Percentiles rank a stretch among this genome's conserved stretches.
Evolutionary conservation across 2,329 filamentous ascomycete genomes (phyloP).

Genomic region (Monilinia laxa): DNA sequence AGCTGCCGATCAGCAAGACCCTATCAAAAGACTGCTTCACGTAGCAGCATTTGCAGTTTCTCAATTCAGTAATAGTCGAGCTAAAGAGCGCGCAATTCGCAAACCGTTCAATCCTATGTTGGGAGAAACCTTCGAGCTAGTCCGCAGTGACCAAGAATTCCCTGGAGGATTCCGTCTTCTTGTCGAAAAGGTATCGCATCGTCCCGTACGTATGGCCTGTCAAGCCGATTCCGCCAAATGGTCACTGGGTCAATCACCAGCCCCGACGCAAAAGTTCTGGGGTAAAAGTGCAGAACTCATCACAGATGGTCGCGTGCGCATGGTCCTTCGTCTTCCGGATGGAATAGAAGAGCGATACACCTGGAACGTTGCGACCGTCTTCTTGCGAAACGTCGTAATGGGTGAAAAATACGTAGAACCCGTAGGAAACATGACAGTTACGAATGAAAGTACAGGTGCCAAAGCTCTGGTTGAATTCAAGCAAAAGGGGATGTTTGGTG

Average conservation of each 20-base stretch:
- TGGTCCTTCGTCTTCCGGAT: conserved; percentile 67
- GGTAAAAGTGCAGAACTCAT: conserved; percentile 94
- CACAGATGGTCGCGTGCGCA: conserved; percentile 81
- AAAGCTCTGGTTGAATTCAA: conserved; percentile 90
- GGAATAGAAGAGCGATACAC: conserved; percentile 78
- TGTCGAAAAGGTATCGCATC: conserved; percentile 93
- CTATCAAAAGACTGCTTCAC: conserved; percentile 72
- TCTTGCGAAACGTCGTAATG: conserved; percentile 92
- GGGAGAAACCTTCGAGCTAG: conserved; percentile 90
- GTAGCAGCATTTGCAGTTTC: conserved; percentile 90
- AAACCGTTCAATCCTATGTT: conserved; percentile 98
- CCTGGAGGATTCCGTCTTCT: conserved; percentile 79
- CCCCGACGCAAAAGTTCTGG: conserved; percentile 96
- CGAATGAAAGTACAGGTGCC: conserved; percentile 79
- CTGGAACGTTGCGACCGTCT: conserved; percentile 85
- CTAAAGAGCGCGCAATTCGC: conserved; percentile 86
- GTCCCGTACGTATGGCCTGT: conserved; percentile 88
- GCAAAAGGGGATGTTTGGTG: conserved; percentile 94
- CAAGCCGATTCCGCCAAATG: conserved; percentile 85
- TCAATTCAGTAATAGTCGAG: conserved; percentile 74
- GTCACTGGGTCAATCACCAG: conserved; percentile 84
- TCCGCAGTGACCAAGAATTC: conserved; percentile 74
- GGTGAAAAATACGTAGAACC: conserved; percentile 98
- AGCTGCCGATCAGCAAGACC: conserved; percentile 61
- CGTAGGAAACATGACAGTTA: conserved; percentile 82